Evolutionary conservation across 768 basidiomycete species (phyloP).

Genomic region (Lentinula aciculospora): DNA sequence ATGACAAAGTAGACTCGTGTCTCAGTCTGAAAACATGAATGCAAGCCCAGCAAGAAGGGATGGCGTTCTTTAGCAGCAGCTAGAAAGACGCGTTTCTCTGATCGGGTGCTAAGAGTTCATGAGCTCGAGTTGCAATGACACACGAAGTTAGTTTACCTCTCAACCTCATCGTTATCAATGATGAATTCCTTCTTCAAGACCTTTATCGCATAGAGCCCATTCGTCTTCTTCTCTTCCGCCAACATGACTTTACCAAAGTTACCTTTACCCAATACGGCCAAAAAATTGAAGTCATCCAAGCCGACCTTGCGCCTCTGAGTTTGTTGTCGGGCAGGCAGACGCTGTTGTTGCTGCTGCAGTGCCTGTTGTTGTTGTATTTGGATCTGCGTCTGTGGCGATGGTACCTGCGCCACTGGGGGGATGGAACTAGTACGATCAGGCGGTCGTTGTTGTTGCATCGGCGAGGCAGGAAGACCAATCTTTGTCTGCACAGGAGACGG

Average conservation of each 20-base stretch:
- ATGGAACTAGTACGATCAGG: constrained; percentile 7
- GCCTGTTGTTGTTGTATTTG: constrained; percentile 22
- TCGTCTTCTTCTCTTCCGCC: constrained; percentile 94
- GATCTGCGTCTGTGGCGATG: constrained; percentile 15
- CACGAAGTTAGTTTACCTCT: constrained; percentile 59
- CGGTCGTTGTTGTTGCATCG: constrained; percentile 8
- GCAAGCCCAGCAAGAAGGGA: constrained; percentile 93
- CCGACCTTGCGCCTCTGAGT: constrained; percentile 81
- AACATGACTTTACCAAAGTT: constrained; percentile 99
- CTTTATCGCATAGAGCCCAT: constrained; percentile 94
- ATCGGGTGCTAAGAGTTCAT: constrained; percentile 68
- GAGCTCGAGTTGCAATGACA: not conserved
- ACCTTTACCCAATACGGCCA: constrained; percentile 97
- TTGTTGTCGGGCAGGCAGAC: constrained; percentile 34
- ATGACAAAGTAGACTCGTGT: constrained; percentile 99
- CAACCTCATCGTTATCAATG: constrained; percentile 99
- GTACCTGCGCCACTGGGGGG: not conserved
- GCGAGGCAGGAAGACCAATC: constrained; percentile 16
- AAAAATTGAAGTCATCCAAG: constrained; percentile 97
- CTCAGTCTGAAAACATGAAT: constrained; percentile 99
- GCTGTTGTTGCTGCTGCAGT: constrained; percentile 28
- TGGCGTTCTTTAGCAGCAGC: constrained; percentile 96
- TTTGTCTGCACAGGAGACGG: constrained; percentile 13
- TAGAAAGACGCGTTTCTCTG: constrained; percentile 97
- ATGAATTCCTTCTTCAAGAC: constrained; percentile 99